Evolutionary conservation across 1,284 basidiomycete species (phyloP).

Genomic region (Clitocybe nebularis): DNA sequence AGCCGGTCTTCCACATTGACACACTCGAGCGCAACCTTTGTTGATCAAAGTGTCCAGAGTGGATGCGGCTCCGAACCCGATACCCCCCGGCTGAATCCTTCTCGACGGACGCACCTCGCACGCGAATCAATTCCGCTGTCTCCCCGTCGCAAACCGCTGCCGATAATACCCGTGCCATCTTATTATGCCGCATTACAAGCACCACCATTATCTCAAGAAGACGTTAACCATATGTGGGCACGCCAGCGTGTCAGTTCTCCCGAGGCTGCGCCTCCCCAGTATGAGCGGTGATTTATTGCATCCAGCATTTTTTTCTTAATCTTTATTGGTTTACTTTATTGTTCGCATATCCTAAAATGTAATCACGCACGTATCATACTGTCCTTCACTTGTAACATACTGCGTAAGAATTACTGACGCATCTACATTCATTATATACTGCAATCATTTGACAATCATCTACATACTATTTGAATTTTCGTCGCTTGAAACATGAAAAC

Average conservation of each 20-base stretch:
- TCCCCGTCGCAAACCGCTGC: constrained; percentile 15
- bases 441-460: background rate
- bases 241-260: constrained; percentile 3
- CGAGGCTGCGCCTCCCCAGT: constrained; percentile 15
- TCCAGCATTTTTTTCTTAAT: background rate
- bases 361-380: no score
- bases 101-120: no score
- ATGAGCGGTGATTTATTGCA: constrained; percentile 12
- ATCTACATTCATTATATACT: background rate
- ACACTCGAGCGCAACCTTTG: background rate
- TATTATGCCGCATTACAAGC: constrained; percentile 13
- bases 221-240: constrained; percentile 8
- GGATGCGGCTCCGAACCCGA: background rate
- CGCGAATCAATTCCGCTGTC: constrained; percentile 8
- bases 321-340: background rate
- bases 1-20: no score
- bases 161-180: constrained; percentile 15
- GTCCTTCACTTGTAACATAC: background rate
- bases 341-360: no score
- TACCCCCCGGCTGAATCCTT: background rate
- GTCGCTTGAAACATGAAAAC: no score
- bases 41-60: background rate
- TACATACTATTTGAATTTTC: constrained; percentile 1
- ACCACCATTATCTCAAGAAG: constrained; percentile 7
- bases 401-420: background rate